These are phyloP conservation scores for Lasiosphaeria hispida DNA, from an alignment of 495 filamentous ascomycete genomes.

Conservation along the genomic window DNA sequence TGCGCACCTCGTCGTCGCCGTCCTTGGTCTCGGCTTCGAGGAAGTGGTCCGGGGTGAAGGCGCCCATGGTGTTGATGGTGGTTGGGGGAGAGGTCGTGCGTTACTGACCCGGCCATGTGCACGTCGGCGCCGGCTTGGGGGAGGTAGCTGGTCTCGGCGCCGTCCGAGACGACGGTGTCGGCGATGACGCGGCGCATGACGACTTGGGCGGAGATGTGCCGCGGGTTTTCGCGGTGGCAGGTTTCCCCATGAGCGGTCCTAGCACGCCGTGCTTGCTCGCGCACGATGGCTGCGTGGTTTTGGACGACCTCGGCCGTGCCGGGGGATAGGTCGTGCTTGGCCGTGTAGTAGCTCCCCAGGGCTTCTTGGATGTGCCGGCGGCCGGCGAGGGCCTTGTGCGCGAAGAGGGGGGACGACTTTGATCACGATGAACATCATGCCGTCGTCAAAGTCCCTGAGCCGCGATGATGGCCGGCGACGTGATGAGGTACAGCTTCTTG, in stretches of 20 bases:
- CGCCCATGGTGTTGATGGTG: constrained; percentile 33
- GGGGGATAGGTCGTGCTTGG: constrained; percentile 3
- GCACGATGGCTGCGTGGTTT: constrained; percentile 5
- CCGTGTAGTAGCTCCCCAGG: constrained; percentile 9
- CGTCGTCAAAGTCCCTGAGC: constrained; percentile 25
- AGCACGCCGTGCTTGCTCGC: constrained; percentile 5
- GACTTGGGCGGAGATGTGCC: constrained; percentile 17
- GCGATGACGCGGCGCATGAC: constrained; percentile 23
- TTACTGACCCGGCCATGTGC: constrained; percentile 21
- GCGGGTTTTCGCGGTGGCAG: constrained; percentile 24
- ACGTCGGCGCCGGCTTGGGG: constrained; percentile 35
- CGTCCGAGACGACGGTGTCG: constrained; percentile 33
- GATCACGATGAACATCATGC: constrained; percentile 29
- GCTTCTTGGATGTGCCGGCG: constrained; percentile 20
- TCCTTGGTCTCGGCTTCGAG: constrained; percentile 22
- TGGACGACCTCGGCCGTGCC: constrained; percentile 8
- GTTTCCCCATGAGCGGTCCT: constrained; percentile 9
- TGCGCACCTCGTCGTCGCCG: constrained; percentile 25
- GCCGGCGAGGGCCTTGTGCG: constrained; percentile 29
- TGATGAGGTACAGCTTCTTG: constrained; percentile 6
- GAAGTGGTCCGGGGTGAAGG: too few species aligned
- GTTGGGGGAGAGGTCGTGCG: constrained; percentile 31
- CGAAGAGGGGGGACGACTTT: constrained; percentile 27
- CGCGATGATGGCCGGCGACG: background rate
- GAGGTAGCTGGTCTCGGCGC: constrained; percentile 24